Base-by-base conservation (phyloP, 768 basidiomycete species). In the Astraeus odoratus region DNA sequence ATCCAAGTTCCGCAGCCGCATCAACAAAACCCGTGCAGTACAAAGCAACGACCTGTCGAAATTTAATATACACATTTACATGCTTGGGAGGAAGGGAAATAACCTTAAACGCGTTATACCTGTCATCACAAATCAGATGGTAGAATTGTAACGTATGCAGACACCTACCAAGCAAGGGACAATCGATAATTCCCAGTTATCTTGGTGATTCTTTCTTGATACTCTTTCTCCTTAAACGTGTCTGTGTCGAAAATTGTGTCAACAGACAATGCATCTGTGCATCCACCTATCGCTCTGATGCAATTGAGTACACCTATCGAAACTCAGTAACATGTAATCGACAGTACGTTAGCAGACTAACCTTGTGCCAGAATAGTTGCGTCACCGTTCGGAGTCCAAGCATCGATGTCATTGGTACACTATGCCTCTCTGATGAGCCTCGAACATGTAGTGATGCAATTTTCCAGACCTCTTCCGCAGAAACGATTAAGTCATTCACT, bases 91-190 rank as follows among this genome's bases (percentile, higher is more conserved):
- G 18, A 10, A 12, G 10, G 29, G 15, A 29, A 30, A 19, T 3
- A 54, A 79, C 77, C 71, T 81, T 83, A 68, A 77, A 80, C 9
- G 81, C 70, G 52, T 80, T 75, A 51, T 82, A 83, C 78, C 80
- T 81, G 39, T 24, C 13, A 30, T 12, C 42, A 34, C 33, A 18
- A 23, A 39, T 18, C 18, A 15, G 18, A 30, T 25, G 19, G 15
- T 7, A 31, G 20, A 13, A 22, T 16, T 6, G 35, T 2, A 24
- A 25, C 23, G 13, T 20, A 8, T 49, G 18, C 13, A 19, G 4
- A 30, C 8, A 55, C 74, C 42, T 52, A 81, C 82, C 81, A 83
- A 48, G 77, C 81, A 56, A 81, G 59, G 1, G 73, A 71, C 13
- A 82, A 63, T n/a, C 70, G 61, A 5, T 71, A 34, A 58, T 77